Conservation (phyloP, 73 alveolate genomes). For the Tetrahymena malaccensis region DNA sequence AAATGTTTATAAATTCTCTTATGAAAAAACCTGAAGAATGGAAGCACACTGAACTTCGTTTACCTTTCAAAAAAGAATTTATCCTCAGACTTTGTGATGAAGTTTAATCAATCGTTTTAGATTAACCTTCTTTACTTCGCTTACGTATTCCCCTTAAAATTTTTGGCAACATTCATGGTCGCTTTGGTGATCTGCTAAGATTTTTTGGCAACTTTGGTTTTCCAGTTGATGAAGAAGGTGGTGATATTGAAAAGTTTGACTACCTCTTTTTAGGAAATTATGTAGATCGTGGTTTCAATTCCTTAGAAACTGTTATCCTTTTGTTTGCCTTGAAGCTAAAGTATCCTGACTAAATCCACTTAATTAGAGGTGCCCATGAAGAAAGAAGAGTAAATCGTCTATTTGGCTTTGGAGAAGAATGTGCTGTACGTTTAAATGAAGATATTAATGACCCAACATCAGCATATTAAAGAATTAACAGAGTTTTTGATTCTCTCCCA, state of each 20-base stretch:
- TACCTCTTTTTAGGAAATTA: slow-evolving; percentile 77
- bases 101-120: slow-evolving; percentile 4
- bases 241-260: slow-evolving; percentile 42
- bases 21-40: background rate
- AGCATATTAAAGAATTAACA: slow-evolving; percentile 64
- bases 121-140: background rate
- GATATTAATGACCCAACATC: slow-evolving; percentile 65
- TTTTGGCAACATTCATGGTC: slow-evolving; percentile 98
- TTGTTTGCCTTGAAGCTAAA: slow-evolving; percentile 43
- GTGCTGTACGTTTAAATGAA: slow-evolving; percentile 54
- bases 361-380: slow-evolving; percentile 75
- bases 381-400: slow-evolving; percentile 64
- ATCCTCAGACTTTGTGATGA: slow-evolving; percentile 32
- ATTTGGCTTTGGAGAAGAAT: slow-evolving; percentile 77
- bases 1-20: background rate
- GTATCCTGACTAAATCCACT: slow-evolving; percentile 53
- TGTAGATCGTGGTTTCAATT: slow-evolving; percentile 76
- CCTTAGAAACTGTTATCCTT: slow-evolving; percentile 62
- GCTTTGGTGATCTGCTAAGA: slow-evolving; percentile 94
- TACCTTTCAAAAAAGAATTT: slow-evolving; percentile 20
- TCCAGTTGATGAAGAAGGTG: slow-evolving; percentile 32
- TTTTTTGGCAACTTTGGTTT: slow-evolving; percentile 70
- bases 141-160: slow-evolving; percentile 53
- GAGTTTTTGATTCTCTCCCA: slow-evolving; percentile 74
- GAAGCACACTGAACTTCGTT: slow-evolving; percentile 6